Conservation (phyloP, 805 yeast genomes). For the Yarrowia porcina region DNA sequence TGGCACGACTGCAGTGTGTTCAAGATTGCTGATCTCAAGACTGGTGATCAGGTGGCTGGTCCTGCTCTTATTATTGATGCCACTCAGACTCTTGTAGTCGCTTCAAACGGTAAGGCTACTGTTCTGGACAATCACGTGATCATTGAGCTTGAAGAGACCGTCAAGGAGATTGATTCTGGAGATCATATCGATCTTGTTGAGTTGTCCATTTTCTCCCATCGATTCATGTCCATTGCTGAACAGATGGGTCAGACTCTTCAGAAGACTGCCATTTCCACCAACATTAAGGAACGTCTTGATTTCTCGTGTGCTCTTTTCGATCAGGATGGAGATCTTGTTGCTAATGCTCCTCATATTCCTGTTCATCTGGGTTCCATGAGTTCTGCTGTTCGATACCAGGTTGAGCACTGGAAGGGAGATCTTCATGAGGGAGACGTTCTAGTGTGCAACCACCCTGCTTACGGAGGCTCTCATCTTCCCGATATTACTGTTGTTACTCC, state of each 20-base stretch:
- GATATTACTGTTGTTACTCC: conserved; percentile 94
- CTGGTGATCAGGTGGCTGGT: conserved; percentile 57
- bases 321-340: conserved; percentile 71
- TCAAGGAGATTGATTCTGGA: conserved; percentile 6
- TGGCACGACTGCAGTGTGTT: conserved; percentile 54
- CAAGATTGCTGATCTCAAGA: conserved; percentile 49
- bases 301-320: conserved; percentile 83
- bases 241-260: conserved; percentile 82
- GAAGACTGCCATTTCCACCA: conserved; percentile 76
- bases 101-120: conserved; percentile 57
- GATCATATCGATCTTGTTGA: conserved; percentile 59
- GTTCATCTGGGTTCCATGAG: conserved; percentile 87
- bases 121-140: conserved; percentile 62
- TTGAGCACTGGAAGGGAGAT: conserved; percentile 59
- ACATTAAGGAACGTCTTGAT: conserved; percentile 79
- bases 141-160: conserved; percentile 37
- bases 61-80: conserved; percentile 78
- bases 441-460: conserved; percentile 75
- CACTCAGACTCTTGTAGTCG: conserved; percentile 74
- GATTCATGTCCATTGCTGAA: conserved; percentile 89
- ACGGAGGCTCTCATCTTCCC: conserved; percentile 85
- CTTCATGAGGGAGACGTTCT: conserved; percentile 71
- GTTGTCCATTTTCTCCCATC: conserved; percentile 72
- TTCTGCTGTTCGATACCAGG: conserved; percentile 67
- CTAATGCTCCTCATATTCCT: conserved; percentile 87